These are phyloP conservation scores for Euphrasia arctica DNA, from an alignment of 305 asterid genomes.

Conservation along the genomic window DNA sequence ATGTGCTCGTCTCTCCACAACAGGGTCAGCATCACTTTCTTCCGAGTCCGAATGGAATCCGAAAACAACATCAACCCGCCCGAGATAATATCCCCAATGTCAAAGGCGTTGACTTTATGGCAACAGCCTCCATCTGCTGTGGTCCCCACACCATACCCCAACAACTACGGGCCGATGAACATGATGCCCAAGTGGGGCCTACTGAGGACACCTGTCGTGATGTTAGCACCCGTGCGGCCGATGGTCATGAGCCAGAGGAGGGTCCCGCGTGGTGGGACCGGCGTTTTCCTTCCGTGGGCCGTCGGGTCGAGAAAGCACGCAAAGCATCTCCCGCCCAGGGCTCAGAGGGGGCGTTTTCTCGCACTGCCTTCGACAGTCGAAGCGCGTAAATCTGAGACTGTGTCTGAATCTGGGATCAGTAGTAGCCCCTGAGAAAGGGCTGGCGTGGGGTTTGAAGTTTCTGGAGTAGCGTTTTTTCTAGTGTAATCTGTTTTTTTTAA, in stretches of 20 bases:
- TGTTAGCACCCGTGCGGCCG: conserved; percentile 75
- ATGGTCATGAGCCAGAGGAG: conserved; percentile 50
- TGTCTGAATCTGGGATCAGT: conserved; percentile 37
- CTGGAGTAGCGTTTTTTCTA: conserved; percentile 24
- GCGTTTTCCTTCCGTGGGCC: conserved; percentile 88
- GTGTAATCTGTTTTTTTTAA: conserved; percentile 25
- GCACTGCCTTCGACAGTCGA: conserved; percentile 66
- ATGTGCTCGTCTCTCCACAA: conserved; percentile 79
- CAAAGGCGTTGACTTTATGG: conserved; percentile 64
- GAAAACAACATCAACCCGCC: conserved; percentile 29
- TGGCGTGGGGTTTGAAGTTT: conserved; percentile 22
- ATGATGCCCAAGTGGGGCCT: conserved; percentile 76
- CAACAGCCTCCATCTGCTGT: conserved; percentile 41
- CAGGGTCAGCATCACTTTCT: conserved; percentile 79
- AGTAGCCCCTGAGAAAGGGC: conserved; percentile 23
- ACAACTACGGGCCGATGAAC: conserved; percentile 39
- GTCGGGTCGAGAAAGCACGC: conserved; percentile 59
- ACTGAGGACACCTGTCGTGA: conserved; percentile 62
- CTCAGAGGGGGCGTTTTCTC: conserved; percentile 70
- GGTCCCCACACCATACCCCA: conserved; percentile 40
- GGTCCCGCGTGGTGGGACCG: conserved; percentile 77
- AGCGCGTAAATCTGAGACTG: conserved; percentile 35
- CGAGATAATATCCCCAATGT: conserved; percentile 32
- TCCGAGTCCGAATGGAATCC: conserved; percentile 56
- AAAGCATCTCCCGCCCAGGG: conserved; percentile 91